A percentile compares a stretch with the other conserved stretches of the same genome.
Conservation (phyloP, 805 yeast species). For the Wickerhamomyces bisporus region DNA sequence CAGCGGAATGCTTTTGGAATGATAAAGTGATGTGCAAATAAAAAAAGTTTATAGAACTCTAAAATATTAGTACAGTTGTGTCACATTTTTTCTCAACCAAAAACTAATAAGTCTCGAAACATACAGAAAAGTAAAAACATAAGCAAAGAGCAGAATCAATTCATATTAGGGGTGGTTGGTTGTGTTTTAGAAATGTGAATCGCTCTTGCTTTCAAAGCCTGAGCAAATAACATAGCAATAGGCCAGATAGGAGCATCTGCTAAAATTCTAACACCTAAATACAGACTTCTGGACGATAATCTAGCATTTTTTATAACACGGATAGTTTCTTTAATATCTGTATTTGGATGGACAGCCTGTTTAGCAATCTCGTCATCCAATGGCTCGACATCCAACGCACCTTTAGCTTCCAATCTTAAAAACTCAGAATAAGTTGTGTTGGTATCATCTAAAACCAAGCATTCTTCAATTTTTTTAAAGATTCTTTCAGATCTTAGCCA, state of each 20-base stretch:
- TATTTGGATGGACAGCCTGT: conserved; percentile 40
- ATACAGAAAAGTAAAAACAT: too few relatives aligned
- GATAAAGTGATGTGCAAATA: too few relatives aligned
- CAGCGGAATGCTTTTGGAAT: too few relatives aligned
- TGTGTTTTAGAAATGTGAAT: conserved; percentile 30
- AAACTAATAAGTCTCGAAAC: too few relatives aligned
- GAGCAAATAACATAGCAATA: conserved; percentile 71
- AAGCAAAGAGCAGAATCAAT: too few relatives aligned
- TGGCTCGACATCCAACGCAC: conserved; percentile 49
- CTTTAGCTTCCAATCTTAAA: conserved; percentile 52
- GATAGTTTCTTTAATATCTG: conserved; percentile 38
- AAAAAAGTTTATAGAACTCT: too few relatives aligned
- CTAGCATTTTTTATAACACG: conserved; percentile 43
- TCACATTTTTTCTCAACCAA: too few relatives aligned
- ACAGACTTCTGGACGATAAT: conserved; percentile 52
- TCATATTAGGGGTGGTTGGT: conserved; percentile 15
- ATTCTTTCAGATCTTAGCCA: conserved; percentile 63
- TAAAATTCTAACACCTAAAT: conserved; percentile 67
- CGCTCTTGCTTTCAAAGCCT: conserved; percentile 66
- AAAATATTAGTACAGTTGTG: too few relatives aligned
- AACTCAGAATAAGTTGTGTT: conserved; percentile 55
- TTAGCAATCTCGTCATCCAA: conserved; percentile 46
- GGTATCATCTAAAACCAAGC: conserved; percentile 47
- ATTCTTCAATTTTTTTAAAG: conserved; percentile 55
- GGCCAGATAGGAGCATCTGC: conserved; percentile 92